Base-by-base conservation (phyloP, 805 yeast species). In the Zygoascus flipseniorum region DNA sequence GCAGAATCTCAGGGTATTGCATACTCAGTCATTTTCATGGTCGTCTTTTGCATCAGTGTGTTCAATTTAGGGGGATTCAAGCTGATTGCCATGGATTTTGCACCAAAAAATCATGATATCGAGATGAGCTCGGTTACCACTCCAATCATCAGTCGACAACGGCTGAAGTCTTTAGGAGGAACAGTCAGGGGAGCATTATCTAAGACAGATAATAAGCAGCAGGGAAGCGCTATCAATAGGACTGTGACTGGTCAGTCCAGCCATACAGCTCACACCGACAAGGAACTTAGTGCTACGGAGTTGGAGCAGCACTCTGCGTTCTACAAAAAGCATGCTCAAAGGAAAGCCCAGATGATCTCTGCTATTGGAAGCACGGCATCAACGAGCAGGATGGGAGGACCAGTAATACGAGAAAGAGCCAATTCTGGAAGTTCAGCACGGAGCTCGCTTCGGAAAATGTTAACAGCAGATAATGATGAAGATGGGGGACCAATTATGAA, bases 1-100 rank as follows among this genome's bases (percentile, higher is more conserved):
- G 81, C 86, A 56, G 88, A 87, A 39, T 75, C 80, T 52, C 77
- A 78, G 60, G 97, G 97, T 26, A 84, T 85, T 26, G 93, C 97
- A 0, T 87, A 85, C 67, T 84, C 86, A 19, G 84, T 89, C 62
- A 83, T 89, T 35, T 86, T 85, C 60, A 72, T 84, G 46, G 84
- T 88, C 2, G 75, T 84, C 1, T 88, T 85, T 65, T 74, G 82
- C 41, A 73, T 86, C 47, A 68, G 77, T 61, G 81, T 85, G 69
- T 87, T 88, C 76, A 84, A 86, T 61, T 69, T 85, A 46, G 96
- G 97, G 1, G 77, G 86, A 51, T 84, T 83, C 68, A 75, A 81
- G 56, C 68, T 89, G 51, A 73, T 89, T 14, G 85, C 82, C 43
- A 71, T 80, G 65, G 97, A 89, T 65, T 86, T 89, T 62, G 73